Conservation (phyloP, 75 land plant species). For the Pinus taeda region DNA sequence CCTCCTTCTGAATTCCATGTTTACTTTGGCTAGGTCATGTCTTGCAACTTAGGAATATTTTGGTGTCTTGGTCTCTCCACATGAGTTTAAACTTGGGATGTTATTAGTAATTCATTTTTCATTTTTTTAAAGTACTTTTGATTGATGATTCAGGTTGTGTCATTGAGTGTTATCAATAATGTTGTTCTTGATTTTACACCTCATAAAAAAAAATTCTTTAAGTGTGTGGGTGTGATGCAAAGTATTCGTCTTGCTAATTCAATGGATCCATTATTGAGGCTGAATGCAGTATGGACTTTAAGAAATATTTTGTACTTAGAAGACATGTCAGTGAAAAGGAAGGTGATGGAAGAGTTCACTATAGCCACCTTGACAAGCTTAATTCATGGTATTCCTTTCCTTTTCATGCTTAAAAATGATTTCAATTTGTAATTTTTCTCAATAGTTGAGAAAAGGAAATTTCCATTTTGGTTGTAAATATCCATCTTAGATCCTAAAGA, state of each 20-base stretch:
- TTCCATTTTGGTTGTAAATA: neutral
- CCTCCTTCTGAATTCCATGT: too few species aligned
- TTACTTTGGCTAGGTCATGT: too few species aligned
- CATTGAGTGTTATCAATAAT: slow-evolving; percentile 87
- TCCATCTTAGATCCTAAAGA: slow-evolving; percentile 68
- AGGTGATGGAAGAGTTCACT: slow-evolving; percentile 66
- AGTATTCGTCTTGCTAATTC: slow-evolving; percentile 76
- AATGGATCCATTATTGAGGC: slow-evolving; percentile 74
- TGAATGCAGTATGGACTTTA: slow-evolving; percentile 85
- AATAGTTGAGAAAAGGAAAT: neutral
- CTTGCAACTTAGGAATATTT: too few species aligned
- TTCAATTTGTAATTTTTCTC: neutral
- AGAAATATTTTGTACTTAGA: slow-evolving; percentile 79
- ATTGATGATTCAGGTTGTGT: slow-evolving; percentile 57
- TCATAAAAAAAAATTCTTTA: slow-evolving; percentile 52
- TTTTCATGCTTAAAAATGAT: neutral
- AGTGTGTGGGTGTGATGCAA: slow-evolving; percentile 63
- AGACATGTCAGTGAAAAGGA: slow-evolving; percentile 60
- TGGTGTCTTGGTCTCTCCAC: too few species aligned
- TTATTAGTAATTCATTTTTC: too few species aligned
- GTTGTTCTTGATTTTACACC: slow-evolving; percentile 77
- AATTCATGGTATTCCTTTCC: slow-evolving; percentile 62
- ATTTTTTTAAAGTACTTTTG: too few species aligned
- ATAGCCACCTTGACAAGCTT: slow-evolving; percentile 60
- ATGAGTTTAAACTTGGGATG: too few species aligned